A percentile compares a stretch with the other conserved stretches of the same genome.
Evolutionary conservation across 1,284 basidiomycete species (phyloP).

Genomic region (Cryptococcus sp.): DNA sequence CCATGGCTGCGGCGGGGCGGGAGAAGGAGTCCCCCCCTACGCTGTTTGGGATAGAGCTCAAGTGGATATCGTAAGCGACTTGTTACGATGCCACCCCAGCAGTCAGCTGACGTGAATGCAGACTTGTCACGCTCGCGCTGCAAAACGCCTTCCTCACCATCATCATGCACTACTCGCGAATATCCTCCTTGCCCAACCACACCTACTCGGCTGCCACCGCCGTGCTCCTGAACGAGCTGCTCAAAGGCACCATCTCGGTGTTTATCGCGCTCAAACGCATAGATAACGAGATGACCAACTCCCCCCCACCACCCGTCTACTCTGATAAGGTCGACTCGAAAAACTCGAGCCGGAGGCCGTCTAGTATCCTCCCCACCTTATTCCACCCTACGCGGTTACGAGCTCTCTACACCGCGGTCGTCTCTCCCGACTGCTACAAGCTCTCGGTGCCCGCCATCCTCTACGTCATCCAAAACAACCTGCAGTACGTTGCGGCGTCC

Average conservation of each 20-base stretch:
- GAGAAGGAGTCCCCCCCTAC: conserved; percentile 29
- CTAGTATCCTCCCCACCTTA: conserved; percentile 15
- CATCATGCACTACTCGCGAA: conserved; percentile 92
- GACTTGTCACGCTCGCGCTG: conserved; percentile 83
- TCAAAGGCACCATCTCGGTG: conserved; percentile 85
- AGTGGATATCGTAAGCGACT: conserved; percentile 46
- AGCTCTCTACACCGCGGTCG: conserved; percentile 49
- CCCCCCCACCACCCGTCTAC: conserved; percentile 16
- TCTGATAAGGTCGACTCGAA: conserved; percentile 21
- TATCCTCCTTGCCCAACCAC: conserved; percentile 68
- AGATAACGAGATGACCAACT: conserved; percentile 34
- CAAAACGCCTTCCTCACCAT: conserved; percentile 88
- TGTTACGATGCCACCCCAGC: background rate
- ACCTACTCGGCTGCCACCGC: conserved; percentile 85
- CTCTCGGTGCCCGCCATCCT: conserved; percentile 93
- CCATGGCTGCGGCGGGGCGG: conserved; percentile 13
- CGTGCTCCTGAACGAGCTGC: conserved; percentile 85
- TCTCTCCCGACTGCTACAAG: conserved; percentile 91
- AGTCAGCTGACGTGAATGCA: conserved; percentile 37
- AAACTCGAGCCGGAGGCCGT: conserved; percentile 7
- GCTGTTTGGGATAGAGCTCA: conserved; percentile 45
- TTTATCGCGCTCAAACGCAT: conserved; percentile 58
- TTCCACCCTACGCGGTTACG: conserved; percentile 32
- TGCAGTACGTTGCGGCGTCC: conserved; percentile 89
- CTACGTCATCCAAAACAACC: conserved; percentile 93